phyloP scores from a whole-genome alignment of 805 yeast genomes.

The Kockiozyma suomiensis region DNA sequence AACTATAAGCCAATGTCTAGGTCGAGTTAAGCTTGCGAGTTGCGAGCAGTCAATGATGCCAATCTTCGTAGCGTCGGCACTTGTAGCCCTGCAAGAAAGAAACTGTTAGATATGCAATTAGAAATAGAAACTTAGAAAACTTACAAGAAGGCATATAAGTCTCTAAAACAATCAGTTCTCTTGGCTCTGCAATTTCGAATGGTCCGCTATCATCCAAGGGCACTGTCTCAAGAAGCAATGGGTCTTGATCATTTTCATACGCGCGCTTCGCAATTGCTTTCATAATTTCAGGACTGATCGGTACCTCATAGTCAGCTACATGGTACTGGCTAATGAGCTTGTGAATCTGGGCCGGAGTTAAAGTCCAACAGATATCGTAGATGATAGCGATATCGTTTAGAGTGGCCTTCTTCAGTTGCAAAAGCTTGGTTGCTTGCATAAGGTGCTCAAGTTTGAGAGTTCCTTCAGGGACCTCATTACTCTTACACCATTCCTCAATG shows the following conservation, averaged over 20 bases:
- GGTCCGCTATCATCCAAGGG: slow-evolving; percentile 47
- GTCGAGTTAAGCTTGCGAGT: not conserved
- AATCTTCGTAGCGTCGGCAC: slow-evolving; percentile 86
- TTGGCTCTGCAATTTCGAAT: slow-evolving; percentile 50
- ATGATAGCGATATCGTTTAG: slow-evolving; percentile 87
- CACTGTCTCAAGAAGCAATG: slow-evolving; percentile 46
- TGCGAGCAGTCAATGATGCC: slow-evolving; percentile 58
- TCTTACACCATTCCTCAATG: slow-evolving; percentile 97
- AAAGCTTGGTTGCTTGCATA: slow-evolving; percentile 87
- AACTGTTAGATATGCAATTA: not conserved
- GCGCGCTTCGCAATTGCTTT: slow-evolving; percentile 65
- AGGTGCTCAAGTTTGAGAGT: slow-evolving; percentile 80
- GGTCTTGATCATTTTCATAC: slow-evolving; percentile 50
- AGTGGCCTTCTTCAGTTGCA: slow-evolving; percentile 88
- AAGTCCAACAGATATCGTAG: slow-evolving; percentile 90
- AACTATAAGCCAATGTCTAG: too few relatives aligned
- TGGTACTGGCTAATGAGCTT: slow-evolving; percentile 84
- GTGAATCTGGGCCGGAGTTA: slow-evolving; percentile 95
- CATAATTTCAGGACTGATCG: slow-evolving; percentile 79
- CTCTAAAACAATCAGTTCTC: slow-evolving; percentile 67
- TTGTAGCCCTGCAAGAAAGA: slow-evolving; percentile 49
- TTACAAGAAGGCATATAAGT: slow-evolving; percentile 86
- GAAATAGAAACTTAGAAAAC: slow-evolving; percentile 3
- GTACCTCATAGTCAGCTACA: slow-evolving; percentile 92
- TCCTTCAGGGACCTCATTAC: slow-evolving; percentile 87